Evolutionary conservation across 2,329 filamentous ascomycete species (phyloP), one percentile per base, ranked within the genome.

Genomic region (Apiospora kogelbergensis): DNA sequence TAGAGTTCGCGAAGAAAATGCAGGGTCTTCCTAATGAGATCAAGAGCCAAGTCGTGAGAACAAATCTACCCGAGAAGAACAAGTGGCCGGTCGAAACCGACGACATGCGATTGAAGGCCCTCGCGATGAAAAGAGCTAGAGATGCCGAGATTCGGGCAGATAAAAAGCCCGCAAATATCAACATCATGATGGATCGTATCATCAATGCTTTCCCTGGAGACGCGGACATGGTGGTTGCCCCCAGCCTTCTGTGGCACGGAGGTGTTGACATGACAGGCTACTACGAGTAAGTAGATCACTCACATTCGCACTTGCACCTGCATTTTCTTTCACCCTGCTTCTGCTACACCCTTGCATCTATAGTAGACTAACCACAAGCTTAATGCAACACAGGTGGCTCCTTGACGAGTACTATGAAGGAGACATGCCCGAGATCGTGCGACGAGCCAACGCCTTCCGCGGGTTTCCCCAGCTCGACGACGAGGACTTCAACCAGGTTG

Each of bases 401-500:
- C 41, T n/a, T 11, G 41, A 30, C 1, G 44, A 26, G 15, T 30
- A n/a, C 22, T 65, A 45, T 15, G 40, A 65, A 1, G 40, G 40
- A 2, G 13, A 65, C 6, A 65, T 65, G 63, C 63, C 63, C 15
- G 63, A 65, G 24, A 65, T 65, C 13, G 63, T 65, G 13, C 41
- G 63, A 15, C 63, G 63, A 2, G 63, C 63, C 22, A 65, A 65
- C 30, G 63, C 63, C 24, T 65, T 65, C 41, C 63, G 63, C 1
- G 63, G 63, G 10, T 65, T 65, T 6, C 63, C 63, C 41, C 63
- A 65, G 41, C 15, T 65, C 1, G 63, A 65, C 15, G 63, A 65
- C 2, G 24, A n/a, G 22, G 41, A 30, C 24, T 44, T 11, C 41
- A 33, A 65, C 41, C 63, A 24, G 7, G 24, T 13, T 3, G 24